phyloP scores from a whole-genome alignment of 192 early-diverging fungal genomes.

The Mortierella antarctica region DNA sequence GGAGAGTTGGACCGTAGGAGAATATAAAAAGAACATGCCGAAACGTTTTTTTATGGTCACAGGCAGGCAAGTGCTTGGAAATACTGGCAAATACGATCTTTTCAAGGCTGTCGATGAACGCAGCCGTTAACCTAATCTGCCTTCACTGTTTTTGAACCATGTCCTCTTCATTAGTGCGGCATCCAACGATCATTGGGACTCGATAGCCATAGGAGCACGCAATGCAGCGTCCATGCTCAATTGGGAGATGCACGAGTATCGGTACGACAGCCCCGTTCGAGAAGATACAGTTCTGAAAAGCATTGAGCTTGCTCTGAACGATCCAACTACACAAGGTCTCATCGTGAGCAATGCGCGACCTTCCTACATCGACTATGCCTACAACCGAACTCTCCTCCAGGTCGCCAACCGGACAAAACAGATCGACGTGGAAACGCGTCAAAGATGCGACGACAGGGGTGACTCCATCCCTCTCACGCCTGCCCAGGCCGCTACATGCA shows the following conservation, averaged over 20 bases:
- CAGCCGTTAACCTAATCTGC: background rate
- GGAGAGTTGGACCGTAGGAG: conserved; percentile 13
- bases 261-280: conserved; percentile 26
- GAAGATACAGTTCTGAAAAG: conserved; percentile 16
- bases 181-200: conserved; percentile 35
- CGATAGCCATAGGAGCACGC: conserved; percentile 30
- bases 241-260: conserved; percentile 51
- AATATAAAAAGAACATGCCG: background rate
- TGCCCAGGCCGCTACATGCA: background rate
- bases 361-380: conserved; percentile 25
- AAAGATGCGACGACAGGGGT: conserved; percentile 4
- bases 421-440: conserved; percentile 5
- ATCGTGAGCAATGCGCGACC: conserved; percentile 21
- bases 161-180: conserved; percentile 2
- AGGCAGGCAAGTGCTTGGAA: conserved; percentile 23
- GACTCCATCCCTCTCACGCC: background rate
- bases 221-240: conserved; percentile 32
- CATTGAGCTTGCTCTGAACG: conserved; percentile 25
- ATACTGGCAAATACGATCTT: no score
- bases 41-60: conserved; percentile 26
- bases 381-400: conserved; percentile 10
- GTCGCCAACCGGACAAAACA: conserved; percentile 1
- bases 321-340: conserved; percentile 19
- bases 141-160: background rate
- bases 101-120: background rate